A percentile compares a stretch with the other conserved stretches of the same genome.
phyloP scores from a whole-genome alignment of 2,329 filamentous ascomycete genomes.

The Pyrenophora tritici-repentis region DNA sequence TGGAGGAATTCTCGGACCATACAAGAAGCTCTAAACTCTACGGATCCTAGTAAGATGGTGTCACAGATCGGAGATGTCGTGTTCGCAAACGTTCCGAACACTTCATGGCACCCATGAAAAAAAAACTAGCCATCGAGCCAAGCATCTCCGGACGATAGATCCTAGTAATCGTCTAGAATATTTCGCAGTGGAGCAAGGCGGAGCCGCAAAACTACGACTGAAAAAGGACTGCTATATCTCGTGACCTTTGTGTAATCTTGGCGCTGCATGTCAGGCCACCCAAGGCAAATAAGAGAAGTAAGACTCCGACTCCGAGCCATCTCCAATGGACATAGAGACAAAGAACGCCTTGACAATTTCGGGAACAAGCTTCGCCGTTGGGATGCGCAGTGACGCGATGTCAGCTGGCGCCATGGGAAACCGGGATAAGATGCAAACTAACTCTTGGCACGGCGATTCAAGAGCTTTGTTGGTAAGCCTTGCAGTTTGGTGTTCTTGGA shows the following conservation, averaged over 20 bases:
- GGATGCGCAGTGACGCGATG: slow-evolving; percentile 18
- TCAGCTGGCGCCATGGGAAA: slow-evolving; percentile 9
- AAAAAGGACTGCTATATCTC: slow-evolving; percentile 25
- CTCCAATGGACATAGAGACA: slow-evolving; percentile 11
- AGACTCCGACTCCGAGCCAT: slow-evolving; percentile 24
- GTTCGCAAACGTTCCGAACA: background rate
- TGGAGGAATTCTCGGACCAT: no score
- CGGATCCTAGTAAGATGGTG: background rate
- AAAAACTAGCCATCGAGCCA: no score
- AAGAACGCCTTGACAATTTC: slow-evolving; percentile 21
- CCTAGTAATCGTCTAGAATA: slow-evolving; percentile 5
- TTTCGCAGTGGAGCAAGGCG: slow-evolving; percentile 7
- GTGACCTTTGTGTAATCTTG: slow-evolving; percentile 25
- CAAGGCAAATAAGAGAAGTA: slow-evolving; percentile 23
- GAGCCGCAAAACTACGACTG: background rate
- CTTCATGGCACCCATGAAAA: background rate
- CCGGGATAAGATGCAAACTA: slow-evolving; percentile 10
- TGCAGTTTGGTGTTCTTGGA: slow-evolving; percentile 15
- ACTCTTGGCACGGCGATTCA: slow-evolving; percentile 21
- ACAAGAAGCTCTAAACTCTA: no score
- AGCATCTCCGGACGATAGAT: background rate
- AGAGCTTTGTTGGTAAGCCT: slow-evolving; percentile 16
- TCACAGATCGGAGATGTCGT: background rate
- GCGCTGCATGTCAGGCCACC: slow-evolving; percentile 18
- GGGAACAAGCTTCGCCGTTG: slow-evolving; percentile 34